Evolutionary conservation across 371 early-diverging fungal genomes (phyloP).

Genomic region (Zychaea mexicana): DNA sequence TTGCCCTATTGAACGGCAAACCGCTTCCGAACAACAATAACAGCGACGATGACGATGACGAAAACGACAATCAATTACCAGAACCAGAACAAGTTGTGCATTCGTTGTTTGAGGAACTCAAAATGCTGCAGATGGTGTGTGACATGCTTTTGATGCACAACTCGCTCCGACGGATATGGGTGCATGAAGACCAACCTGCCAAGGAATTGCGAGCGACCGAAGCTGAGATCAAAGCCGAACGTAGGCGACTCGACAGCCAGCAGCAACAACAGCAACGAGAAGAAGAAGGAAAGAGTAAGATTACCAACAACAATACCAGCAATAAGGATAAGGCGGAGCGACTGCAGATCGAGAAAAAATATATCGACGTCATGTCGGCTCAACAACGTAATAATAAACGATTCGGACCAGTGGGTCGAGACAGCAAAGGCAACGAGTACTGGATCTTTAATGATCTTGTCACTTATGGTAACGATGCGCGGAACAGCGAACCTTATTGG

Average conservation of each 20-base stretch:
- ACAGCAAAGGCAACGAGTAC: constrained; percentile 38
- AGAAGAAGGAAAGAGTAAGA: no score
- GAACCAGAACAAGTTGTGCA: background rate
- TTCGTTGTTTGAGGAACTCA: constrained; percentile 8
- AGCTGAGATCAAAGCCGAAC: constrained; percentile 21
- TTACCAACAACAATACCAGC: no score
- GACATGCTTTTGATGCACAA: constrained; percentile 6
- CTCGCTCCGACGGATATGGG: constrained; percentile 1
- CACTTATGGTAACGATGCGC: constrained; percentile 14
- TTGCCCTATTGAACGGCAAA: constrained; percentile 5
- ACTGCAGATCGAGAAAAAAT: constrained; percentile 16
- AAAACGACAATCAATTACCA: background rate
- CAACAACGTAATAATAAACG: constrained; percentile 20
- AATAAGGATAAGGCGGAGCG: constrained; percentile 19
- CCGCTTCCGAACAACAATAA: no score
- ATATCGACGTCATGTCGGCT: constrained; percentile 13
- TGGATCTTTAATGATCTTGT: constrained; percentile 43
- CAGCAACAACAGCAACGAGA: constrained; percentile 19
- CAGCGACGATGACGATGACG: constrained; percentile 5
- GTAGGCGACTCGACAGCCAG: background rate
- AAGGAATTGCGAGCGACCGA: constrained; percentile 26
- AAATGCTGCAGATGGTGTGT: constrained; percentile 13
- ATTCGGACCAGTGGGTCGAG: constrained; percentile 19
- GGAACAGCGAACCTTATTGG: constrained; percentile 40
- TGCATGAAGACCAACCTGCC: background rate